Conservation (phyloP, 164 flowering plant genomes). For the Vitis cinerea region DNA sequence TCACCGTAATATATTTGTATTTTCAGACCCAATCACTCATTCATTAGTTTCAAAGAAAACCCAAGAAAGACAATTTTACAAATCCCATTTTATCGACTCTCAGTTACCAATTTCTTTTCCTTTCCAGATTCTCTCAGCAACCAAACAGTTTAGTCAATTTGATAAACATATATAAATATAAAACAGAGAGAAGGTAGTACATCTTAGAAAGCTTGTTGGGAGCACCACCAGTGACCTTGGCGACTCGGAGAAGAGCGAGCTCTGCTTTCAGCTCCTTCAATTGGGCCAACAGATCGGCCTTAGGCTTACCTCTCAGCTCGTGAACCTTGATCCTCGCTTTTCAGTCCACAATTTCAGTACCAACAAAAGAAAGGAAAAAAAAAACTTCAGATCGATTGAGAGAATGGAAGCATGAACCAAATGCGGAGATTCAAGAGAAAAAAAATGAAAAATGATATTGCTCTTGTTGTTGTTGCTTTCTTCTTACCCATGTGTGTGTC, state of each 20-base stretch:
- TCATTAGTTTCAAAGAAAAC: background rate
- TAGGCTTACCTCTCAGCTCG: constrained; percentile 21
- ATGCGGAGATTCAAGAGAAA: background rate
- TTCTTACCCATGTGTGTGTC: constrained; percentile 8
- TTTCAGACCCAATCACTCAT: background rate
- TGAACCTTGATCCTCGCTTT: constrained; percentile 30
- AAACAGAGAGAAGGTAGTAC: constrained; percentile 21
- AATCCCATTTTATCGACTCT: background rate
- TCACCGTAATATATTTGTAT: background rate
- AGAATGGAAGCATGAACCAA: no score
- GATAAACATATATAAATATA: background rate
- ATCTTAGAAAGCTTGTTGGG: constrained; percentile 82
- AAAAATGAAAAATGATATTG: background rate
- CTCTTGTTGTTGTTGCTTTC: background rate
- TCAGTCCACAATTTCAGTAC: no score
- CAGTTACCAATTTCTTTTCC: no score
- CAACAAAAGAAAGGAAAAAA: background rate
- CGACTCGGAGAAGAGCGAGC: constrained; percentile 57
- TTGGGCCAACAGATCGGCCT: constrained; percentile 15
- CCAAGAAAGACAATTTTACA: background rate
- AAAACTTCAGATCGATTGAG: constrained; percentile 5
- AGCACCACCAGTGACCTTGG: constrained; percentile 74
- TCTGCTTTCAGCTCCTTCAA: constrained; percentile 55
- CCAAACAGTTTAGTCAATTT: background rate
- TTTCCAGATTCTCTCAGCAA: no score